Base-by-base conservation (phyloP, 306 rosid species). In the Aeschynomene evenia region DNA sequence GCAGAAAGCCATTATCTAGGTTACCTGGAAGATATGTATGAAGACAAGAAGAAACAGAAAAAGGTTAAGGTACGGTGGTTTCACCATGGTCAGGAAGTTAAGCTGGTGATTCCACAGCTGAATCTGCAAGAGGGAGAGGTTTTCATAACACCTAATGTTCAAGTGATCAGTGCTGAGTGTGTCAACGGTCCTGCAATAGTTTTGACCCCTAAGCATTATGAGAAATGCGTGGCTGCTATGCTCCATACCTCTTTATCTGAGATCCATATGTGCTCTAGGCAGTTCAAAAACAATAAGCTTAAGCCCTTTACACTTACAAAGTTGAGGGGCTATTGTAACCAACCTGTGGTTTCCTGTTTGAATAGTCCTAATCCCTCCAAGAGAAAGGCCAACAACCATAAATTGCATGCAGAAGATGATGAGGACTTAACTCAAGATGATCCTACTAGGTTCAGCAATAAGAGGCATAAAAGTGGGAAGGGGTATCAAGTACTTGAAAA, bases 1-100 rank as follows among this genome's bases (percentile, higher is more conserved):
- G 97, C 86, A 70, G 90, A 77, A 57, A 55, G 46, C 37, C 80
- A 76, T 18, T 81, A 86, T 75, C 90, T 91, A 77, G 96, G 92
- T 81, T 91, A 91, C 79, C 51, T 91, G 85, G 97, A 91, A 85
- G 97, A 91, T 79, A 84, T 91, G 90, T 88, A 88, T 69, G 97
- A 88, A 82, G 91, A 91, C 79, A 85, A 85, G 80, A 88, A 86
- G 81, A 83, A 83, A 37, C 86, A 76, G 68, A 88, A 88, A 77
- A 91, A 74, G 83, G 91, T 86, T 10, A 91, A 86, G 76, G 91
- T 91, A 36, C 82, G 96, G 19, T 91, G 97, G 97, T 88, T 91
- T 83, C 85, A 83, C 78, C 89, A 67, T 63, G 77, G 79, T 68
- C 79, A 82, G 83, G 95, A 91, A 79, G 91, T 86, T 39, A 70